These are phyloP conservation scores for Curvularia verruculosa DNA, from an alignment of 2,329 filamentous ascomycete genomes.

Conservation along the genomic window DNA sequence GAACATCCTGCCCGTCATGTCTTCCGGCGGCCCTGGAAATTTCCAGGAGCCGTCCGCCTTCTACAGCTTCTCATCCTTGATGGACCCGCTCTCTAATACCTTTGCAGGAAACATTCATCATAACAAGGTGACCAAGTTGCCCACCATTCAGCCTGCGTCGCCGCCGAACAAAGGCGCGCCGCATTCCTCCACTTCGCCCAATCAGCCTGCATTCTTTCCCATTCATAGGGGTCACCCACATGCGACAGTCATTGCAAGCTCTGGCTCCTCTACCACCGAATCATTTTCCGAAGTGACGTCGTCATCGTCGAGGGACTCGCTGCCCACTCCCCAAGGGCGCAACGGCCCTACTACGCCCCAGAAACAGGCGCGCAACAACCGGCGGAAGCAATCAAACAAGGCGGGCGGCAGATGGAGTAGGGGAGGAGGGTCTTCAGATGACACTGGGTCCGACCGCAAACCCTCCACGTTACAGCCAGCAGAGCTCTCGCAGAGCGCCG, in stretches of 20 bases:
- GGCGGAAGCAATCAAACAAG: conserved; percentile 38
- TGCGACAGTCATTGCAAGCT: conserved; percentile 36
- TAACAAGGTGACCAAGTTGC: conserved; percentile 21
- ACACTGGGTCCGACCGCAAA: conserved; percentile 35
- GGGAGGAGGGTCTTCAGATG: conserved; percentile 34
- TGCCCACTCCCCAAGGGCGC: conserved; percentile 32
- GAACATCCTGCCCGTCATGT: conserved; percentile 27
- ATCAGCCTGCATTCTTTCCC: conserved; percentile 19
- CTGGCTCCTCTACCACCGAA: conserved; percentile 35
- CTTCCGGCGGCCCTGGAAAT: conserved; percentile 23
- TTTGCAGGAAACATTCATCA: conserved; percentile 26
- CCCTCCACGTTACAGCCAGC: conserved; percentile 28
- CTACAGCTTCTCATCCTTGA: conserved; percentile 14
- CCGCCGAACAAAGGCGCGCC: conserved; percentile 38
- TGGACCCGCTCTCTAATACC: conserved; percentile 32
- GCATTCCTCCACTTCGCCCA: conserved; percentile 23
- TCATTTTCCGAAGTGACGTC: conserved; percentile 39
- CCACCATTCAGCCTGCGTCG: conserved; percentile 37
- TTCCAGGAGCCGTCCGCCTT: conserved; percentile 19
- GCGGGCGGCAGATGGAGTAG: conserved; percentile 40
- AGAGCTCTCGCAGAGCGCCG: conserved; percentile 21
- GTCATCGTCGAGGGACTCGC: conserved; percentile 39
- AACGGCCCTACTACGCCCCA: conserved; percentile 32
- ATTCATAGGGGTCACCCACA: conserved; percentile 27
- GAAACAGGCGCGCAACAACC: conserved; percentile 35